Base-by-base conservation (phyloP, 2,329 filamentous ascomycete genomes). In the Metarhizium guizhouense region DNA sequence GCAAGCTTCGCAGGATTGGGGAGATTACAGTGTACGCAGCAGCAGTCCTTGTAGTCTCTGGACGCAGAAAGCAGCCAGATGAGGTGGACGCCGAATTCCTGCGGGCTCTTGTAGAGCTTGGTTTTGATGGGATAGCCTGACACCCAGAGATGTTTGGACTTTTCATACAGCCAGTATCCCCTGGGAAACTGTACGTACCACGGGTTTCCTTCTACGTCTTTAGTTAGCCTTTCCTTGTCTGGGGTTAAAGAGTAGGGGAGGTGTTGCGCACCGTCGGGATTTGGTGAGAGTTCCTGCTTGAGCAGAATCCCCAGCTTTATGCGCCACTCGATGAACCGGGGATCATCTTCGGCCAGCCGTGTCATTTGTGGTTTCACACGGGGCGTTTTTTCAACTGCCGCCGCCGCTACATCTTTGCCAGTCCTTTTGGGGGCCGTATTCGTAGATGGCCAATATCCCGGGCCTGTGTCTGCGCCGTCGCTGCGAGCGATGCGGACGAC, bases 51-150 rank as follows among this genome's bases (percentile, higher is more conserved):
- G 50, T 76, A 75, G 61, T 78, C 74, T 57, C 66, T 69, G 14
- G 77, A 79, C 16, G 67, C 62, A 34, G 77, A 77, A 7, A 77
- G 66, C 2, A 81, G 72, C 77, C 78, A 81, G 51, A 81, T 68
- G 29, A 79, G 59, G 58, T 81, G 78, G 8, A 78, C 67, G 4
- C 74, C 76, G 57, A 81, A 79, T 59, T 81, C 78, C 56, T 79
- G 76, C 0, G 78, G 77, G 47, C 74, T 77, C 63, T 76, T 78
- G 63, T 75, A 81, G 5, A 77, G 67, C 63, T 76, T 78, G 38
- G 69, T 63, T 58, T 77, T 77, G 58, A 73, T 67, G 5, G 76
- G 76, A 56, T 78, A 77, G 8, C 76, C 76, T 5, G 76, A 78
- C 4, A 79, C 70, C 68, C 74, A 76, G 20, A 77, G 74, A 56